Percentiles rank a stretch among this genome's conserved stretches.
Evolutionary conservation across 2,329 filamentous ascomycete species (phyloP).

Genomic region (Boeremia lycopersici): DNA sequence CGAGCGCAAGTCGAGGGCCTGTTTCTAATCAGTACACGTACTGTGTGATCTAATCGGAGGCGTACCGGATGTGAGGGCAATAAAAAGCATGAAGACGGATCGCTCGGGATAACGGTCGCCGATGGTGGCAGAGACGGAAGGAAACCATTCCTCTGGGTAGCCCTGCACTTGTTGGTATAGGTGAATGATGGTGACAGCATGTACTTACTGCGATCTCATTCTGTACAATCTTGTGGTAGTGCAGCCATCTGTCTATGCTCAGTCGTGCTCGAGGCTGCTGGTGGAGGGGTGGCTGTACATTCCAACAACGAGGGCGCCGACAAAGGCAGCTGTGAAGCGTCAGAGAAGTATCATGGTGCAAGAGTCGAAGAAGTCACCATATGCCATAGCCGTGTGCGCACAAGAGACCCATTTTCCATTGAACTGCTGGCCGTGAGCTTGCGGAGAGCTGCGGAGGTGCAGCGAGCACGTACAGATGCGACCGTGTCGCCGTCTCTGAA

Average conservation of each 20-base stretch:
- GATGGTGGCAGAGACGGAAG: constrained; percentile 94
- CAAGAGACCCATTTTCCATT: constrained; percentile 91
- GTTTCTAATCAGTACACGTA: constrained; percentile 13
- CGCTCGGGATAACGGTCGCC: constrained; percentile 96
- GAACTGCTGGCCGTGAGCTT: constrained; percentile 57
- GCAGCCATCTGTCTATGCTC: constrained; percentile 64
- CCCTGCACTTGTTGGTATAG: constrained; percentile 39
- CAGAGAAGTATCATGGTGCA: constrained; percentile 9
- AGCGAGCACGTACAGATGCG: constrained; percentile 56
- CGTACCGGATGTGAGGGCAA: constrained; percentile 87
- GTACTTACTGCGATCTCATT: constrained; percentile 81
- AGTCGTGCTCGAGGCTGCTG: constrained; percentile 21
- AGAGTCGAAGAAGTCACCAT: constrained; percentile 58
- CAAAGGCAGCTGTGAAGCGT: constrained; percentile 70
- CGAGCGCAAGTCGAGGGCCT: constrained; percentile 90
- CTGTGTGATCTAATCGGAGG: neutral
- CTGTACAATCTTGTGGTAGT: constrained; percentile 96
- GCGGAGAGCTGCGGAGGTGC: constrained; percentile 32
- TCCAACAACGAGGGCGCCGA: constrained; percentile 84
- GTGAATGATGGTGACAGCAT: neutral
- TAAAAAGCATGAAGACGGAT: constrained; percentile 96
- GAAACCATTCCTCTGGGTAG: constrained; percentile 88
- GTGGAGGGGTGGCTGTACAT: constrained; percentile 38
- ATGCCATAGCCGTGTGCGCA: constrained; percentile 82
- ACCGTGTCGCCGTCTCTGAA: constrained; percentile 68